A percentile compares a stretch with the other conserved stretches of the same genome.
Conservation (phyloP, 352 stramenopile species). For the Plasmopara muralis region DNA sequence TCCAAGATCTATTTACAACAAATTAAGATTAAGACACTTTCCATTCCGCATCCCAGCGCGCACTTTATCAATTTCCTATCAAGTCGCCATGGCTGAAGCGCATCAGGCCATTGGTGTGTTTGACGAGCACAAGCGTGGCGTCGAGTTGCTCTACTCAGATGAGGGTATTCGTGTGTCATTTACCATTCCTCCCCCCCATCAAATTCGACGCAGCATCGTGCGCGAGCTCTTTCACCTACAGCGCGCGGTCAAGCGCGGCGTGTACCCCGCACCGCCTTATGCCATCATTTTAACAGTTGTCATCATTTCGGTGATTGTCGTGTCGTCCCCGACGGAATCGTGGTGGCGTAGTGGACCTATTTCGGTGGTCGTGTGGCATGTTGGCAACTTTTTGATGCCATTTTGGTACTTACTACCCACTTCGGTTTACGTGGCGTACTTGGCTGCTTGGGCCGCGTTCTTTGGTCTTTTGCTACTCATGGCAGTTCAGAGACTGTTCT, state of each 20-base stretch:
- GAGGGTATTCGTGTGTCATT: constrained; percentile 80
- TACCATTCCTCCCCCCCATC: constrained; percentile 73
- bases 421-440: constrained; percentile 75
- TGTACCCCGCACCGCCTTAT: constrained; percentile 73
- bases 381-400: constrained; percentile 74
- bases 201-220: constrained; percentile 54
- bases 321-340: constrained; percentile 58
- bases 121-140: constrained; percentile 79
- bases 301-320: constrained; percentile 53
- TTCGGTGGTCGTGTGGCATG: constrained; percentile 69
- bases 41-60: constrained; percentile 6
- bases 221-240: constrained; percentile 69
- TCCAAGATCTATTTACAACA: too few species aligned
- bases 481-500: constrained; percentile 72
- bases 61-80: constrained; percentile 1
- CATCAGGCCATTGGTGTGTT: constrained; percentile 81
- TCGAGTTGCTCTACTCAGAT: constrained; percentile 82
- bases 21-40: constrained; percentile 5
- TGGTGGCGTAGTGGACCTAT: constrained; percentile 79
- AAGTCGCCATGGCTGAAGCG: constrained; percentile 67
- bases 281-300: constrained; percentile 52
- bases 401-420: constrained; percentile 55
- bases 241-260: constrained; percentile 53
- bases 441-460: constrained; percentile 77
- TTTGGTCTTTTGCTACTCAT: constrained; percentile 80